These are phyloP conservation scores for Leccinum ponderosum DNA, from an alignment of 1,284 basidiomycete species.

Conservation along the genomic window DNA sequence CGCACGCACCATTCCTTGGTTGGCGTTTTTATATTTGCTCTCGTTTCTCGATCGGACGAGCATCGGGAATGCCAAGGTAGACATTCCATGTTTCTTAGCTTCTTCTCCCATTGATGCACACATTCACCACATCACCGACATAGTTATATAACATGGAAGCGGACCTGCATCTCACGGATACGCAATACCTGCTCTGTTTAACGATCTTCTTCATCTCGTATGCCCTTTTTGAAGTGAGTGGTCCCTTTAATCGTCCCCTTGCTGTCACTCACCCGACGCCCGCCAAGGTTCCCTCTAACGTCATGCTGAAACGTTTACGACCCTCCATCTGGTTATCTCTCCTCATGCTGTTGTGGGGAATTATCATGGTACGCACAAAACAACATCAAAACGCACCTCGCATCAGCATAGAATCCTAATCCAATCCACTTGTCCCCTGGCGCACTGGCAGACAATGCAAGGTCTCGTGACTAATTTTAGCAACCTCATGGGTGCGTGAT, in stretches of 20 bases:
- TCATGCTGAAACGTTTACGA: constrained; percentile 68
- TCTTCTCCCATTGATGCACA: not conserved
- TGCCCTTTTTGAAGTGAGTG: constrained; percentile 55
- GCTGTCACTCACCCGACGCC: not conserved
- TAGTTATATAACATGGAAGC: constrained; percentile 58
- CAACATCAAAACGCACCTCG: not conserved
- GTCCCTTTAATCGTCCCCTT: not conserved
- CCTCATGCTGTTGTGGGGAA: constrained; percentile 69
- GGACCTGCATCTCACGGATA: constrained; percentile 57
- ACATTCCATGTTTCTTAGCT: not conserved
- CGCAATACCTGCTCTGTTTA: constrained; percentile 62
- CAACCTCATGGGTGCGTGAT: constrained; percentile 55
- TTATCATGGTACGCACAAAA: constrained; percentile 58
- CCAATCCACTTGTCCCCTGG: not conserved
- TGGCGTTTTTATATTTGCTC: constrained; percentile 74
- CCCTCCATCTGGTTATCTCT: constrained; percentile 64
- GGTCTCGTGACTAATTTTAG: constrained; percentile 65
- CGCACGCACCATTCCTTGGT: constrained; percentile 63
- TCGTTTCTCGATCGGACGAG: constrained; percentile 79
- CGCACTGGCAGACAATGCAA: constrained; percentile 55
- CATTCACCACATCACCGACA: not conserved
- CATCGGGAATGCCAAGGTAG: constrained; percentile 77
- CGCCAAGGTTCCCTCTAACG: constrained; percentile 60
- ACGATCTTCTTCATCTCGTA: constrained; percentile 70
- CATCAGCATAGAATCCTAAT: not conserved